Base-by-base conservation (phyloP, 495 filamentous ascomycete genomes). In the Evernia prunastri region DNA sequence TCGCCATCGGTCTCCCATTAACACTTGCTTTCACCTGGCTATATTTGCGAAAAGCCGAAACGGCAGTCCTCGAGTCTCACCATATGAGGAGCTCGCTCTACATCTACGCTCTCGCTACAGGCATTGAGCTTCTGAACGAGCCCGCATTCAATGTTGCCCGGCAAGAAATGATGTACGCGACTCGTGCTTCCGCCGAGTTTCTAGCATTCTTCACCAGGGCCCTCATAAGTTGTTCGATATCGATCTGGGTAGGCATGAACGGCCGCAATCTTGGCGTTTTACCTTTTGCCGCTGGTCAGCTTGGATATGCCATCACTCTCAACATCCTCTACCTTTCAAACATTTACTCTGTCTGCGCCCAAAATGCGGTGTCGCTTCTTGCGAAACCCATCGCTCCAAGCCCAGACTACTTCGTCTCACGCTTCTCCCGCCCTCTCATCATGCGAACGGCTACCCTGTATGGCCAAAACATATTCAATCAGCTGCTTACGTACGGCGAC, bases 401-500 rank as follows among this genome's bases (percentile, higher is more conserved):
- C 56, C 27, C 61, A n/a, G 67, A 65, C n/a, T 89, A 86, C 69
- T 60, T 86, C 29, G 66, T 84, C 23, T 81, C 80, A 15, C 85
- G 83, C 68, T 89, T 96, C 70, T 88, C 87, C 36, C 75, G 78
- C 42, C 83, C 80, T 6, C 79, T 93, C 13, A 72, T 89, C 45
- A 79, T 79, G 35, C 81, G 97, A 10, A 85, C 85, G n/a, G 80
- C 78, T 13, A 92, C 82, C 67, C 81, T 97, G 64, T 91, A 90
- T 77, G 76, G 91, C n/a, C 94, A 99, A 74, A 89, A 87, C 29
- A 71, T 87, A 18, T 79, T 97, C 42, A 99, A 99, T 71, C 91
- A 97, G 74, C 64, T 97, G 61, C 84, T 97, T 31, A 97, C 95
- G 0, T 91, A 96, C 75, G 94, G 92, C 36, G 94, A 99, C 79